Percentiles rank a stretch among this genome's conserved stretches.
Evolutionary conservation across 345 rosid genomes (phyloP).

Genomic region (Sisymbrium irio): DNA sequence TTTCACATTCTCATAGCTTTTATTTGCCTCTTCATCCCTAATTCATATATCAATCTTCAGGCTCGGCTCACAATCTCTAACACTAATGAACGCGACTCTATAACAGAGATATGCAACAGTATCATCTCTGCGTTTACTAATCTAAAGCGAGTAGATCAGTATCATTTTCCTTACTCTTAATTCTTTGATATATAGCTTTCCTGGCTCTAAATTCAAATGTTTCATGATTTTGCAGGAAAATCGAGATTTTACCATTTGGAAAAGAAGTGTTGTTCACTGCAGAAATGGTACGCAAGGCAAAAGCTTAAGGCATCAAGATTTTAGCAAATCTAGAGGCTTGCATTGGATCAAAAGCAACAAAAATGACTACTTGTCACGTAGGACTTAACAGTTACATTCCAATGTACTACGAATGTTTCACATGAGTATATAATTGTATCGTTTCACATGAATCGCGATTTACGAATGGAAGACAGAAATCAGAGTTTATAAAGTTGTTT

Average conservation of each 20-base stretch:
- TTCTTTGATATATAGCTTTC: not conserved
- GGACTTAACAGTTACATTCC: not conserved
- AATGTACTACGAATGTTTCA: constrained; percentile 17
- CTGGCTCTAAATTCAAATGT: not conserved
- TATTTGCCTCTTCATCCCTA: not conserved
- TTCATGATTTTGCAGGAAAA: constrained; percentile 50
- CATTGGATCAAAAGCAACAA: not conserved
- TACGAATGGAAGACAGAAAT: too few relatives aligned
- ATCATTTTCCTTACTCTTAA: not conserved
- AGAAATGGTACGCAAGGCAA: constrained; percentile 40
- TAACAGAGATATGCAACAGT: constrained; percentile 55
- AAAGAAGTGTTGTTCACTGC: constrained; percentile 84
- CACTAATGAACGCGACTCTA: constrained; percentile 38
- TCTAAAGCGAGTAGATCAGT: constrained; percentile 46
- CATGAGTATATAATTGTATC: not conserved
- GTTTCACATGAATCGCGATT: too few relatives aligned
- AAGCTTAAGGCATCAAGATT: constrained; percentile 20
- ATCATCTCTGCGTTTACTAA: constrained; percentile 54
- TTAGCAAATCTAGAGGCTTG: constrained; percentile 1
- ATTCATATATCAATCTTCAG: constrained; percentile 37
- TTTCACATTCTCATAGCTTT: not conserved
- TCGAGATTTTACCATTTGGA: constrained; percentile 61
- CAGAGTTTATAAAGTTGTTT: too few relatives aligned
- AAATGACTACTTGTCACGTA: not conserved
- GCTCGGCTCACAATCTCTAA: constrained; percentile 46